These are phyloP conservation scores for Luffa acutangula DNA, from an alignment of 306 rosid species.

Conservation along the genomic window DNA sequence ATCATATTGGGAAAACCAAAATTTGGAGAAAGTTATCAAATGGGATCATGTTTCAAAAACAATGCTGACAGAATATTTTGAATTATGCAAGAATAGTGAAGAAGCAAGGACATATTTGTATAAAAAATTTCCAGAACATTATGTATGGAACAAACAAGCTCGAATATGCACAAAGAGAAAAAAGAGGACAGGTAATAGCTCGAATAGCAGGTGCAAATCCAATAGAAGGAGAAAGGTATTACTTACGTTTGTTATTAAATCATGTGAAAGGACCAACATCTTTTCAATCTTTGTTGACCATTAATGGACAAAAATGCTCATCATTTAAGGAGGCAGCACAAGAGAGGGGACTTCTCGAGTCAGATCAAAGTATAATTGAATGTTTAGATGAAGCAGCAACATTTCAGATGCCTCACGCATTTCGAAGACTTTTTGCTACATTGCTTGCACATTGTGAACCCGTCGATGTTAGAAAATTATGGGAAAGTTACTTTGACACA, in stretches of 20 bases:
- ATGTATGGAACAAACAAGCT: too few relatives aligned
- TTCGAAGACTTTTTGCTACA: neutral
- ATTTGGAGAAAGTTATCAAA: neutral
- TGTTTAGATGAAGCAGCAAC: neutral
- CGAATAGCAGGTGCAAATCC: neutral
- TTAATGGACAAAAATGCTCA: neutral
- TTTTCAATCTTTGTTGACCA: neutral
- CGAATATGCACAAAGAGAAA: too few relatives aligned
- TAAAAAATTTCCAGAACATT: too few relatives aligned
- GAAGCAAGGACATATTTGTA: too few relatives aligned
- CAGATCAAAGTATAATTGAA: neutral
- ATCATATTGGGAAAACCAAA: neutral
- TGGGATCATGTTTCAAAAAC: neutral
- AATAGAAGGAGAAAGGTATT: neutral
- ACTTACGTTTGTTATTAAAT: neutral
- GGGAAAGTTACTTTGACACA: neutral
- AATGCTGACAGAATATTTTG: too few relatives aligned
- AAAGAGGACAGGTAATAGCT: neutral
- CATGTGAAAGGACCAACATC: neutral
- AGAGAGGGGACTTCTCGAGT: neutral
- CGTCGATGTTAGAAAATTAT: neutral
- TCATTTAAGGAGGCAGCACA: neutral
- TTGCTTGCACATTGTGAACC: too few relatives aligned
- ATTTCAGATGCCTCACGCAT: neutral
- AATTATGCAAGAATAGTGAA: too few relatives aligned